Percentiles rank a stretch among this genome's conserved stretches.
Conservation (phyloP, 2,329 filamentous ascomycete species). For the Shiraia bambusicola region DNA sequence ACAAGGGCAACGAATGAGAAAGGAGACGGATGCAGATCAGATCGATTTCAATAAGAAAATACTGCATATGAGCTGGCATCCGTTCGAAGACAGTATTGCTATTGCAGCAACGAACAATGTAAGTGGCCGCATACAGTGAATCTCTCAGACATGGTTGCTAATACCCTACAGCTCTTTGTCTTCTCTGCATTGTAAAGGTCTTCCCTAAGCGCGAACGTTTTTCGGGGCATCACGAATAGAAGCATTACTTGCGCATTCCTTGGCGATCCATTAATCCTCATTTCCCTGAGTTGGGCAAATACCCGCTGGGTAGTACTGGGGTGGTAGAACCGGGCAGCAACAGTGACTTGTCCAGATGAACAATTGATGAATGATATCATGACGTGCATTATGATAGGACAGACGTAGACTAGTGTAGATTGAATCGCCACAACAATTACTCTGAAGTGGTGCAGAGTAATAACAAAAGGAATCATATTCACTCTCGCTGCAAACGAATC, state of each 20-base stretch:
- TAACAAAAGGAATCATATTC: conserved; percentile 28
- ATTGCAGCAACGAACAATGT: conserved; percentile 99
- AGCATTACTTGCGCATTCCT: conserved; percentile 28
- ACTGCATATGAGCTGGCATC: conserved; percentile 99
- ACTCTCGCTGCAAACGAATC: not conserved
- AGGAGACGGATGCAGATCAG: conserved; percentile 98
- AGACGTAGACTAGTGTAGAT: conserved; percentile 31
- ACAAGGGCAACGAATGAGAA: conserved; percentile 92
- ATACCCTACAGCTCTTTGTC: conserved; percentile 54
- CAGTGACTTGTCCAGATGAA: conserved; percentile 22
- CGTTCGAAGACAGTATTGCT: conserved; percentile 98
- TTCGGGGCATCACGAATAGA: conserved; percentile 31
- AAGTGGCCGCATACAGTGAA: conserved; percentile 49
- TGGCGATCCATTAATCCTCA: conserved; percentile 32
- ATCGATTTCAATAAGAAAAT: conserved; percentile 99
- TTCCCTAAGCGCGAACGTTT: conserved; percentile 25
- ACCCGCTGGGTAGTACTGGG: conserved; percentile 30
- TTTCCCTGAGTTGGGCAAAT: conserved; percentile 31
- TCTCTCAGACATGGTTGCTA: conserved; percentile 2
- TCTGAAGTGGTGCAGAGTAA: conserved; percentile 34
- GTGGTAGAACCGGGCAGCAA: conserved; percentile 31
- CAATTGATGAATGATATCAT: conserved; percentile 28
- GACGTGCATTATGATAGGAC: conserved; percentile 28
- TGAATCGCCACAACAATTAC: conserved; percentile 36
- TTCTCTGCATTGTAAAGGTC: conserved; percentile 54